phyloP scores from a whole-genome alignment of 176 grass and related monocot species.

The Juncus effusus region DNA sequence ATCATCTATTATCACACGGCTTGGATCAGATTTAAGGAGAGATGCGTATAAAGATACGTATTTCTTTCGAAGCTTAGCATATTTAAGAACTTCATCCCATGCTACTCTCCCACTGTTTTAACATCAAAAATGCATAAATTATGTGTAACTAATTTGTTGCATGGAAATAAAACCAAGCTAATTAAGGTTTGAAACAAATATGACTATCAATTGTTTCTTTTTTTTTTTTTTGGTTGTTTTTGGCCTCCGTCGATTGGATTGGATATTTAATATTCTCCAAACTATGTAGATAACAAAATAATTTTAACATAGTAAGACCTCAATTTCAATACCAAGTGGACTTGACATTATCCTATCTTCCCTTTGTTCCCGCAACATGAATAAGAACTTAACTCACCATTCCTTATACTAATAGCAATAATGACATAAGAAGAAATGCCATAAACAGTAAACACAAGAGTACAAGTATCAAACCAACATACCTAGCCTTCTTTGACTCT shows the following conservation, averaged over 20 bases:
- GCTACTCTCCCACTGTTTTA: constrained; percentile 68
- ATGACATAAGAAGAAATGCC: constrained; percentile 1
- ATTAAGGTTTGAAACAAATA: too few relatives aligned
- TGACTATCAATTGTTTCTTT: too few relatives aligned
- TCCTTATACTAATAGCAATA: neutral
- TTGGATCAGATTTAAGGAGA: constrained; percentile 72
- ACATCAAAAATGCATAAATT: constrained; percentile 9
- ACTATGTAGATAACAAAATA: too few relatives aligned
- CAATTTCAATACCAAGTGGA: constrained; percentile 1
- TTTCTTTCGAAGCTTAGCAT: constrained; percentile 63
- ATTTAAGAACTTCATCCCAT: constrained; percentile 86
- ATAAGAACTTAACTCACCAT: neutral
- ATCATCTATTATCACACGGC: constrained; percentile 60
- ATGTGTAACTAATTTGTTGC: too few relatives aligned
- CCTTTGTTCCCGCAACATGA: neutral
- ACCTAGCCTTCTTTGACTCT: constrained; percentile 92
- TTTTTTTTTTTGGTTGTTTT: too few relatives aligned
- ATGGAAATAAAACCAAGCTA: too few relatives aligned
- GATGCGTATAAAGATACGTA: constrained; percentile 94
- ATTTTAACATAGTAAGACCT: neutral
- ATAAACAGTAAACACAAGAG: neutral
- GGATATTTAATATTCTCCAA: too few relatives aligned
- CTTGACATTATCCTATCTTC: too few relatives aligned
- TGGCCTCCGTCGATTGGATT: too few relatives aligned
- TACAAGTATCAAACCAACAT: constrained; percentile 25